A percentile compares a stretch with the other conserved stretches of the same genome.
Evolutionary conservation across 176 grass and related monocot genomes (phyloP).

Genomic region (Calamus simplicifolius): DNA sequence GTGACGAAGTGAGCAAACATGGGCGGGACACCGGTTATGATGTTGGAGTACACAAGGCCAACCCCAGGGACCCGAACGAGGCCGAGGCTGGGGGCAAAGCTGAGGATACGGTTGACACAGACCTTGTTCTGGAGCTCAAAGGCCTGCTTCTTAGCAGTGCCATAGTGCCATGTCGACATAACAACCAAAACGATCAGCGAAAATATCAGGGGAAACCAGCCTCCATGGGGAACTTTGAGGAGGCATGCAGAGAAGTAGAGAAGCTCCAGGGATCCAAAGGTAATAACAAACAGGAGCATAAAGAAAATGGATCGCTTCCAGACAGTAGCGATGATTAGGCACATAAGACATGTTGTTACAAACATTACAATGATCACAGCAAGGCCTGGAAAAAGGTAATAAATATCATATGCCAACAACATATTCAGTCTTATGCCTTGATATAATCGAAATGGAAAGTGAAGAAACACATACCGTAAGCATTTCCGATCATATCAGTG

Average conservation of each 20-base stretch:
- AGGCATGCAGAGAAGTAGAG: conserved; percentile 63
- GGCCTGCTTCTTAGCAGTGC: conserved; percentile 61
- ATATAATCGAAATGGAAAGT: background rate
- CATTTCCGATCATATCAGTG: conserved; percentile 77
- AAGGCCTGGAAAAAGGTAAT: conserved; percentile 32
- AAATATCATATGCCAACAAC: background rate
- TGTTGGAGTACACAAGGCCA: conserved; percentile 59
- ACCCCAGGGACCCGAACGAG: conserved; percentile 64
- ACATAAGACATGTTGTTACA: conserved; percentile 84
- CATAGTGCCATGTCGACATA: conserved; percentile 90
- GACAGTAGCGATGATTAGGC: conserved; percentile 65
- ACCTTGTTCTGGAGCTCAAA: conserved; percentile 85
- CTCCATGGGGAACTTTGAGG: conserved; percentile 57
- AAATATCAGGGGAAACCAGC: conserved; percentile 67
- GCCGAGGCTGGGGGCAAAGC: conserved; percentile 51
- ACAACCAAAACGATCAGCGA: conserved; percentile 38
- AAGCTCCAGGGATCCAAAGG: conserved; percentile 69
- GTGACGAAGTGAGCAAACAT: conserved; percentile 97
- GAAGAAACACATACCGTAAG: conserved; percentile 39
- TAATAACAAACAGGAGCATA: conserved; percentile 45
- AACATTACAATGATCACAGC: conserved; percentile 79
- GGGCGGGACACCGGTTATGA: conserved; percentile 41
- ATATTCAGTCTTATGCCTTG: background rate
- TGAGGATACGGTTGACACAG: conserved; percentile 48
- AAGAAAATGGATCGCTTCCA: conserved; percentile 39